Percentiles rank a stretch among this genome's conserved stretches.
Evolutionary conservation across 257 asterid species (phyloP).

Genomic region (Capsicum rhomboideum): DNA sequence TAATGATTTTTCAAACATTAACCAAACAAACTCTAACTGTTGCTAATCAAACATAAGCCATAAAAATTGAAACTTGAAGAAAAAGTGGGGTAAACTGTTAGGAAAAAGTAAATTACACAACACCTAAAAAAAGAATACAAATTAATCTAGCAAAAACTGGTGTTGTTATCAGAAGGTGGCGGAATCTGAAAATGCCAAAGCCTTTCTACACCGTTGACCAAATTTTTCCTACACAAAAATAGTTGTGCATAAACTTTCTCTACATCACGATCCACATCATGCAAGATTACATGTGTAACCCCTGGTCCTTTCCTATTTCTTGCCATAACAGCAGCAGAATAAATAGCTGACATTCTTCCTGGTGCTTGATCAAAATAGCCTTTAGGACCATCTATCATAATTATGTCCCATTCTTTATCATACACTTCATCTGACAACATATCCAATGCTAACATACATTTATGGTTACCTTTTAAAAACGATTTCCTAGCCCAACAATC

Average conservation of each 20-base stretch:
- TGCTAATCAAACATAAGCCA: not conserved
- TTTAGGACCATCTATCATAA: constrained; percentile 89
- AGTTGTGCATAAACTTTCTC: constrained; percentile 64
- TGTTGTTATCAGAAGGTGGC: constrained; percentile 20
- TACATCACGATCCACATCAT: constrained; percentile 73
- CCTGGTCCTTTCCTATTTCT: constrained; percentile 59
- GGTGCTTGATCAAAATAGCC: constrained; percentile 76
- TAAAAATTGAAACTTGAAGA: not conserved
- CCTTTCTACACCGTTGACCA: constrained; percentile 46
- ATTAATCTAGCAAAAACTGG: constrained; percentile 37
- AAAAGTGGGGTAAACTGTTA: not conserved
- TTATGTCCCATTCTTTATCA: constrained; percentile 76
- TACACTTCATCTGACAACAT: constrained; percentile 64
- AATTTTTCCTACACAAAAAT: constrained; percentile 58
- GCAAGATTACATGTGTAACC: constrained; percentile 65
- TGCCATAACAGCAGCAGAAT: constrained; percentile 89
- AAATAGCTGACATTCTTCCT: constrained; percentile 89
- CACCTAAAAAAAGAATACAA: not conserved
- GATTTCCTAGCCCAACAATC: constrained; percentile 46
- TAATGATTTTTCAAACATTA: too few species aligned
- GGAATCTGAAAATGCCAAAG: constrained; percentile 76
- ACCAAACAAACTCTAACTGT: not conserved
- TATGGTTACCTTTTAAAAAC: constrained; percentile 48
- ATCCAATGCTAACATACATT: constrained; percentile 65
- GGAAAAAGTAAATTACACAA: not conserved